phyloP scores from a whole-genome alignment of 805 yeast species.

The Isabelozyma pseudorhagii region DNA sequence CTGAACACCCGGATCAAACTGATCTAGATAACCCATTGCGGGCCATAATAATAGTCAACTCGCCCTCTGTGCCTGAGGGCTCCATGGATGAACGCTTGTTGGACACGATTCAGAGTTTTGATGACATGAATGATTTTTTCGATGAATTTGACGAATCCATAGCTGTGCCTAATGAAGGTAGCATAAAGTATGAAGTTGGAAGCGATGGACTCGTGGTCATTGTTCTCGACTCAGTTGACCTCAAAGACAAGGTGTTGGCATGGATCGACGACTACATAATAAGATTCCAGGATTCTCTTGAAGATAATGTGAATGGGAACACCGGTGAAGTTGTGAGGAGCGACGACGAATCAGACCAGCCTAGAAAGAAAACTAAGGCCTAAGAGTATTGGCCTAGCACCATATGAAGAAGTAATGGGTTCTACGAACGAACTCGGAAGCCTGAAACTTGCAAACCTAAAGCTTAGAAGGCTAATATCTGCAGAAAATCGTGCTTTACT shows the following conservation, averaged over 20 bases:
- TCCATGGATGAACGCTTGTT: slow-evolving; percentile 50
- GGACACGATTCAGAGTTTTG: slow-evolving; percentile 43
- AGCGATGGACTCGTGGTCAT: slow-evolving; percentile 59
- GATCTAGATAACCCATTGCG: slow-evolving; percentile 48
- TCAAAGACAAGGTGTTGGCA: slow-evolving; percentile 35
- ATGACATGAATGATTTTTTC: slow-evolving; percentile 48
- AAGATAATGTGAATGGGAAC: neutral
- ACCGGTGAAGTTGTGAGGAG: neutral
- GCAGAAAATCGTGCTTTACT: no score
- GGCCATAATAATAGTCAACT: slow-evolving; percentile 40
- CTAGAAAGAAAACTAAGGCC: neutral
- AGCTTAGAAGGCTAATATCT: no score
- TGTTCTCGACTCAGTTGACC: slow-evolving; percentile 41
- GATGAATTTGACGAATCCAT: slow-evolving; percentile 49
- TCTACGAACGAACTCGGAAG: no score
- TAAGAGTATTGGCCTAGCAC: no score
- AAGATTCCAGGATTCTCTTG: neutral
- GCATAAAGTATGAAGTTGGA: slow-evolving; percentile 58
- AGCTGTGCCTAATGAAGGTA: slow-evolving; percentile 53
- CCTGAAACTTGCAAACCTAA: no score
- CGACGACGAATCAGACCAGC: neutral
- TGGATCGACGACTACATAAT: slow-evolving; percentile 39
- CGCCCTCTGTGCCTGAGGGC: slow-evolving; percentile 32
- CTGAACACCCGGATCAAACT: slow-evolving; percentile 10
- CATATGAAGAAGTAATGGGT: no score